These are phyloP conservation scores for Cornus kousa DNA, from an alignment of 148 eudicot genomes.

Conservation along the genomic window DNA sequence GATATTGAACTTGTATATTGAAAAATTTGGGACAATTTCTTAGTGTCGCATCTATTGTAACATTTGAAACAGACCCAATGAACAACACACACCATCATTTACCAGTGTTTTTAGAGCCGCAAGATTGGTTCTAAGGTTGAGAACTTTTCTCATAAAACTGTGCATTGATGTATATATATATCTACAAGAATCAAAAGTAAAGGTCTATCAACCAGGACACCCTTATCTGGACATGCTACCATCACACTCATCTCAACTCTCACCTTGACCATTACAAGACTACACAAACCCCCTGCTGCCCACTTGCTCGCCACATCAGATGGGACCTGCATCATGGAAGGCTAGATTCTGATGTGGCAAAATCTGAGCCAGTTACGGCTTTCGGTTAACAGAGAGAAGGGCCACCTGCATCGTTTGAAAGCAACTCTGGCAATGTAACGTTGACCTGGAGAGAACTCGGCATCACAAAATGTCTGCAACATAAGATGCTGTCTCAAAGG, in stretches of 20 bases:
- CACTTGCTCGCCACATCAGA: too few relatives aligned
- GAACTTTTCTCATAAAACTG: not conserved
- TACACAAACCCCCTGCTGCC: too few relatives aligned
- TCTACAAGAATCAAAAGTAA: too few relatives aligned
- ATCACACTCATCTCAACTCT: too few relatives aligned
- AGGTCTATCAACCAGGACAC: too few relatives aligned
- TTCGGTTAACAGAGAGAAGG: not conserved
- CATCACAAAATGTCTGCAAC: not conserved
- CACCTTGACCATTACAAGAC: too few relatives aligned
- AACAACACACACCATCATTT: not conserved
- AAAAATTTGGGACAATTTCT: too few relatives aligned
- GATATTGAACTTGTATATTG: too few relatives aligned
- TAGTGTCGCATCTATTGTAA: too few relatives aligned
- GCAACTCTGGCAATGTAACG: not conserved
- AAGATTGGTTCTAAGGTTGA: not conserved
- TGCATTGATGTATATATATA: too few relatives aligned
- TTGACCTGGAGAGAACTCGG: not conserved
- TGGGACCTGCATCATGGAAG: not conserved
- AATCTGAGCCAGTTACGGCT: not conserved
- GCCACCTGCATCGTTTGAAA: too few relatives aligned
- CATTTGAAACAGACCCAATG: not conserved
- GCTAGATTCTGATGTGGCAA: not conserved
- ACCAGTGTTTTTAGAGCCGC: not conserved
- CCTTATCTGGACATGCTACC: too few relatives aligned
- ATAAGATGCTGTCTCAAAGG: not conserved